A percentile compares a stretch with the other conserved stretches of the same genome.
Evolutionary conservation across 768 basidiomycete genomes (phyloP).

Genomic region (Amanita subjunquillea): DNA sequence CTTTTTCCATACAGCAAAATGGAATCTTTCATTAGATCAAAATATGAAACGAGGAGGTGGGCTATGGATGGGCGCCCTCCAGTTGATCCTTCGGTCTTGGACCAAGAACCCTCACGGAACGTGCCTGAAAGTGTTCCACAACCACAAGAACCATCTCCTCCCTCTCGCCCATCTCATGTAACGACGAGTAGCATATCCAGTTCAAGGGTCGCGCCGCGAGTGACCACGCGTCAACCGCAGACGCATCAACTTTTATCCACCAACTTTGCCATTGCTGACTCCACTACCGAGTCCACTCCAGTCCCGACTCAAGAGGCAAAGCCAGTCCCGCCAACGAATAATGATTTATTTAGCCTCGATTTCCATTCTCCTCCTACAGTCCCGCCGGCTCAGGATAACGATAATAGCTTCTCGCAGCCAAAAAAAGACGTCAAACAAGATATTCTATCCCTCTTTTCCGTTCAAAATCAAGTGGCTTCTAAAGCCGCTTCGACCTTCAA

Average conservation of each 20-base stretch:
- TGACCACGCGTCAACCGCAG: constrained; percentile 35
- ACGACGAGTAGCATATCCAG: constrained; percentile 17
- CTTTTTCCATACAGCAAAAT: constrained; percentile 64
- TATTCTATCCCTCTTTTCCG: constrained; percentile 74
- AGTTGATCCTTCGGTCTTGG: constrained; percentile 69
- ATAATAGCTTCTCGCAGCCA: constrained; percentile 21
- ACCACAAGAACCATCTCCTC: constrained; percentile 13
- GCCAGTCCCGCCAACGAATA: constrained; percentile 24
- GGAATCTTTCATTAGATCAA: constrained; percentile 93
- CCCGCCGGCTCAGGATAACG: constrained; percentile 10
- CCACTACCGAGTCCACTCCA: constrained; percentile 7
- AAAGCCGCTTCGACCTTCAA: constrained; percentile 22
- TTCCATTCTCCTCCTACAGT: constrained; percentile 46
- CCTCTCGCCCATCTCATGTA: constrained; percentile 19
- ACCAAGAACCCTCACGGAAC: constrained; percentile 23
- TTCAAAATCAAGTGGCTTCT: constrained; percentile 26
- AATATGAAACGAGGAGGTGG: constrained; percentile 93
- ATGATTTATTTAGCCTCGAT: constrained; percentile 79
- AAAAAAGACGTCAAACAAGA: constrained; percentile 76
- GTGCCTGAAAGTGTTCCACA: constrained; percentile 14
- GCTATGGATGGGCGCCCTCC: constrained; percentile 86
- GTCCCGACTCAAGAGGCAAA: constrained; percentile 10
- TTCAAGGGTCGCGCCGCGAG: constrained; percentile 20
- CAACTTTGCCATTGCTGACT: constrained; percentile 17
- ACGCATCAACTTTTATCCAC: constrained; percentile 47